Evolutionary conservation across 1,139 yeast species (phyloP), one percentile per base, ranked within the genome.

Genomic region (Pichia terricola): DNA sequence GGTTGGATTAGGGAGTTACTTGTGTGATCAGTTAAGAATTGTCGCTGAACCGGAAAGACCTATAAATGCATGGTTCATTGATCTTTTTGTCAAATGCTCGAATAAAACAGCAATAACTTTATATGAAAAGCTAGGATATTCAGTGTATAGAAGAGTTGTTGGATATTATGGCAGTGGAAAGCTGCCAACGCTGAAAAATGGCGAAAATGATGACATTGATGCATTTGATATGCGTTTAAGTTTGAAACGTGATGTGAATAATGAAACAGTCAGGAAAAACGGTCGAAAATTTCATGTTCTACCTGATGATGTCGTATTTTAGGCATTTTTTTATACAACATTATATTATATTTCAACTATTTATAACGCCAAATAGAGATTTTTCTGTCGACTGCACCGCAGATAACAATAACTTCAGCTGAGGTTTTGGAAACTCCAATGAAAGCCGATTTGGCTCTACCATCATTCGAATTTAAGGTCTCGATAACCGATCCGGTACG

Each of bases 211-310:
- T 54, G 81, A 78, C 40, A 71, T 77, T 38, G 98, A 91, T 67
- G 98, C 96, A 0, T 91, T 79, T 61, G 95, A 85, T 59, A 84
- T 83, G 94, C 66, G 91, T 45, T 75, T 78, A 56, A 69, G 81
- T 43, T 63, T 82, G 45, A 76, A 76, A 31, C 59, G 82, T 35
- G 91, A 82, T 56, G 59, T 52, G 1, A 60, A 68, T 3, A 61
- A 60, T 9, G 70, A 72, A 43, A 77, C 84, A 5, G 68, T 77
- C 3, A 62, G 89, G 45, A 62, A 60, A 1, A 70, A 81, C 53
- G 94, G 94, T 0, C 69, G 76, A 28, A 69, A 71, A 39, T 69
- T 69, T 28, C 67, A 75, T 50, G 83, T 79, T 10, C 62, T 76
- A 44, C 91, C 94, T 0, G 72, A 75, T 39, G 89, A 83, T 41